Evolutionary conservation across 768 basidiomycete genomes (phyloP).

Genomic region (Cantharellus cinnabarinus): DNA sequence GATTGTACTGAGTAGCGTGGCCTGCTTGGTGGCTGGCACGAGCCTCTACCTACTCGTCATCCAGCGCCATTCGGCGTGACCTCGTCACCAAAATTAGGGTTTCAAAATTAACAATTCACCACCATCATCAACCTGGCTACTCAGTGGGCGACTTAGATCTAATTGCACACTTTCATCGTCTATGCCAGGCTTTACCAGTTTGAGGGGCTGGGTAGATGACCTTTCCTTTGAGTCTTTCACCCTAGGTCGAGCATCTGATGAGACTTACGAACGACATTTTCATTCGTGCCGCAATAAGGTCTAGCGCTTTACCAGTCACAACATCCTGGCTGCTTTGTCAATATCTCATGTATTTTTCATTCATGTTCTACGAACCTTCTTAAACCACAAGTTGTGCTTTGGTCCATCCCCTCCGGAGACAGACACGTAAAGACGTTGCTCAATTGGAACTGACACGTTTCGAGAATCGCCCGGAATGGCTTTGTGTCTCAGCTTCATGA

Average conservation of each 20-base stretch:
- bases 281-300: background rate
- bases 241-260: background rate
- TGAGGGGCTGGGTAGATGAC: background rate
- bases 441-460: constrained; percentile 27
- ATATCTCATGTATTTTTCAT: no score
- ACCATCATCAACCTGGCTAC: no score
- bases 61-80: background rate
- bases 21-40: background rate
- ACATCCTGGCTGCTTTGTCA: background rate
- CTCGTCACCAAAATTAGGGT: background rate
- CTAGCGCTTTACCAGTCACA: background rate
- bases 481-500: constrained; percentile 57
- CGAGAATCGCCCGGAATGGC: constrained; percentile 44
- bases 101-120: background rate
- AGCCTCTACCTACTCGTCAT: background rate
- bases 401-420: constrained; percentile 13
- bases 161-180: no score
- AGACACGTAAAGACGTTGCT: constrained; percentile 39
- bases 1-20: background rate
- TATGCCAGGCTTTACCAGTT: background rate
- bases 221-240: background rate
- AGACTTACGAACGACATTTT: background rate
- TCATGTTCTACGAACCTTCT: constrained; percentile 20
- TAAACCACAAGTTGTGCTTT: constrained; percentile 29
- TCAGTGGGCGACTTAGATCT: no score